Evolutionary conservation across 768 basidiomycete species (phyloP), one percentile per base, ranked within the genome.

Genomic region (Lyophyllum semitale): DNA sequence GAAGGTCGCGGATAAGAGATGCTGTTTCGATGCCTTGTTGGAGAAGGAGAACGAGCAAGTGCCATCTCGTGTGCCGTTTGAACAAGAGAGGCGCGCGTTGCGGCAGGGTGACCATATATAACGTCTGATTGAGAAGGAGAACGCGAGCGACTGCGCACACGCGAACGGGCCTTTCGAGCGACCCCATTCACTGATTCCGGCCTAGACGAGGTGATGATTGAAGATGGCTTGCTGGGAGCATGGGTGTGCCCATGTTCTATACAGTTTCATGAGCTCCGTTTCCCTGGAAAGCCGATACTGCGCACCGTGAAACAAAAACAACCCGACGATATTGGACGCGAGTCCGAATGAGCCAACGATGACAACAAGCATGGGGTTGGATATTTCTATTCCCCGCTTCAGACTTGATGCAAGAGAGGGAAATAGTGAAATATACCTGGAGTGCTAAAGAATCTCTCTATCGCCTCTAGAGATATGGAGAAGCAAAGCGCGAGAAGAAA

Each of bases 401-500:
- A 49, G 53, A 57, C 32, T 62, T 49, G 43, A 44, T 50, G 29
- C 17, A 50, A 40, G 33, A 57, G 18, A 26, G 40, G 32, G 40
- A 4, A 29, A 42, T 50, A 29, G 44, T 29, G 52, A 38, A 52
- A 64, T 78, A 48, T 59, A 90, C 95, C 92, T 59, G 89, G 88
- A 4, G 85, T 85, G 56, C 77, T 82, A 75, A 98, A 91, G 77
- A 98, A 93, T 37, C 97, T 84, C 59, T 91, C 85, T 43, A 98
- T 72, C 5, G 97, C 95, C 68, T 99, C 96, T 62, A 98, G 75
- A 43, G 83, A 87, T 60, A 99, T 98, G 5, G 95, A 94, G 73
- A 98, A 95, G 73, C 97, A 99, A 0, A 98, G 83, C 0, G 97
- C 97, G 40, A 98, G 81, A 6, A 99, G 83, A 77, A 98, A 98